Evolutionary conservation across 78 protist genomes (phyloP), one percentile per base, ranked within the genome.

Genomic region (Planoprotostelium fungivorum): DNA sequence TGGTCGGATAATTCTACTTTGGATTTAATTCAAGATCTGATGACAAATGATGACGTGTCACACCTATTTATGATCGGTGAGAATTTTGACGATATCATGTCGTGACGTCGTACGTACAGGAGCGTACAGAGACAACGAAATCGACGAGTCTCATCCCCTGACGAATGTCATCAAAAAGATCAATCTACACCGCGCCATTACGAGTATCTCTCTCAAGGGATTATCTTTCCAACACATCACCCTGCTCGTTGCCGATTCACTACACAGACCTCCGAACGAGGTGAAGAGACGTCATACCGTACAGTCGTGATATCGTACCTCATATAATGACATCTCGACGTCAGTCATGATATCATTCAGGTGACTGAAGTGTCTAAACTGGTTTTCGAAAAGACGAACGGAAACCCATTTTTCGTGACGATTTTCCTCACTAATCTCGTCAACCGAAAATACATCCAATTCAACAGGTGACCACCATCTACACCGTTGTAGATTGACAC

Each of bases 41-140:
- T 88, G 88, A 87, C 38, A 83, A 89, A 38, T 83, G 88, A 38
- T 89, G 83, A 36, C 38, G 88, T 31, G 37, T 91, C 29, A 36
- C 89, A 39, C 89, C 88, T 29, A 83, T 83, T 34, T 86, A 83
- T 39, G 73, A 87, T 73, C 36, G 86, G 84, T 38, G 88, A 31
- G n/a, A 88, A 88, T 16, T 88, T 51, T 16, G 31, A 51, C 73
- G 73, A 51, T 25, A 51, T 51, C 16, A 16, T 51, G 16, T 51
- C 16, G 73, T 25, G 73, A 88, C 38, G 38, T 91, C 34, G 63
- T 91, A 28, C 63, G 87, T 0, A 91, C 89, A 63, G 91, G 91
- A 36, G 94, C 94, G 37, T 91, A 86, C 38, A 73, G 94, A 88
- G 94, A 91, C 84, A 91, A 91, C 83, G 91, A 88, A 84, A 23